Evolutionary conservation across 352 stramenopile genomes (phyloP).

Genomic region (Aphanomyces euteiches): DNA sequence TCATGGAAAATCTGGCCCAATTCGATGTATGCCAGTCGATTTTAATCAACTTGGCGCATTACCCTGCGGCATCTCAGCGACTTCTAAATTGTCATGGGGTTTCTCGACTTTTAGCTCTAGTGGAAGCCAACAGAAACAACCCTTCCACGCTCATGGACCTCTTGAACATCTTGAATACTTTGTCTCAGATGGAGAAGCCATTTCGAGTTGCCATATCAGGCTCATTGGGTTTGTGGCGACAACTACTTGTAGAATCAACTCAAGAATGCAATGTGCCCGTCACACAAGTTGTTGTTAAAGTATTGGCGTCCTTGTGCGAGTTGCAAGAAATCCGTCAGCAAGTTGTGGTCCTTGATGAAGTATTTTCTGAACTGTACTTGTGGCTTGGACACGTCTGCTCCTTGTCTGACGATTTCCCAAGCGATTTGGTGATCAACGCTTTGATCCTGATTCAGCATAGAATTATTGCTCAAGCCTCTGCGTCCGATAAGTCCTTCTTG

Average conservation of each 20-base stretch:
- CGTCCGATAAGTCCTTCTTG: constrained; percentile 2
- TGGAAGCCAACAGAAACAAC: background rate
- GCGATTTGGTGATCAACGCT: background rate
- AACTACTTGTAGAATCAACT: constrained; percentile 4
- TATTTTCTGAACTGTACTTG: constrained; percentile 10
- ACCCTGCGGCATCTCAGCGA: background rate
- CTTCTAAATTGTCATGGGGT: constrained; percentile 17
- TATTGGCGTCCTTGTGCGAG: constrained; percentile 7
- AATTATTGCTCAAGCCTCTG: background rate
- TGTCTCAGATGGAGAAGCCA: constrained; percentile 17
- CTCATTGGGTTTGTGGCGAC: background rate
- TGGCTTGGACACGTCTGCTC: background rate
- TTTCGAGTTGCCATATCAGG: background rate
- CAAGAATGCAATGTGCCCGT: background rate
- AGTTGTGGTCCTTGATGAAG: constrained; percentile 1
- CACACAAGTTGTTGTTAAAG: constrained; percentile 10
- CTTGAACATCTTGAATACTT: constrained; percentile 9
- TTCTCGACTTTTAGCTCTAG: background rate
- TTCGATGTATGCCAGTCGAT: constrained; percentile 15
- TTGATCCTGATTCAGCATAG: constrained; percentile 20
- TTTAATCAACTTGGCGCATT: background rate
- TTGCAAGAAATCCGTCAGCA: background rate
- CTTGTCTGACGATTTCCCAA: no score
- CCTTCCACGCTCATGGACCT: background rate
- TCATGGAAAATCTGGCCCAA: constrained; percentile 6